Base-by-base conservation (phyloP, 2,329 filamentous ascomycete genomes). In the Penicillium vulpinum region DNA sequence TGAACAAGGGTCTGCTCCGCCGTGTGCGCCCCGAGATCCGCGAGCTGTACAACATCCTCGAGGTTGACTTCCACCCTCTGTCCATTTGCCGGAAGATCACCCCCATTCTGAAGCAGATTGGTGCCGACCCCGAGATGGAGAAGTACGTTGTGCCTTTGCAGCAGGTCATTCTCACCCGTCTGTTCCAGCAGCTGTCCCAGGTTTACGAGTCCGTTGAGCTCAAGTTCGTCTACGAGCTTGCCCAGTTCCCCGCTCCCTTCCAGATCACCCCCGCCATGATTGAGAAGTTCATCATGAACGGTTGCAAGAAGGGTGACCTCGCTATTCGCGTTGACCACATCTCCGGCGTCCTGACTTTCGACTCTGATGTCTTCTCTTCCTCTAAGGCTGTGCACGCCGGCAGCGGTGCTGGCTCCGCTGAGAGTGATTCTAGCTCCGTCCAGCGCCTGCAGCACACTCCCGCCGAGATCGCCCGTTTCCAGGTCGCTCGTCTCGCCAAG, bases 241-340 rank as follows among this genome's bases (percentile, higher is more conserved):
- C 94, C 61, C 85, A 94, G 72, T 99, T 99, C 83, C 94, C 94
- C 10, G 92, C 96, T 74, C 91, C 94, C 40, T 97, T 95, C 85
- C 89, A 97, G 78, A 92, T 97, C 65, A 89, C 85, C 62, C 88
- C 90, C 52, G 87, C 88, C 64, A 96, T 91, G 60, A 95, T 99
- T 65, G 94, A 99, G 83, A 99, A 97, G 81, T 99, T 99, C 83
- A 97, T 99, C 83, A 99, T 99, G 94, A 99, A 99, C 77, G 94
- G 94, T 62, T 97, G 96, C 85, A 99, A 99, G 87, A 99, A 99
- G 85, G 94, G 94, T 56, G 94, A 99, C 69, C 84, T 99, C 44
- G 90, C 94, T 52, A 95, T 99, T 68, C 92, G 94, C 60, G 91
- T 97, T 78, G 91, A 97, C 73, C 94, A 99, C 73, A 92, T 92